Percentiles rank a stretch among this genome's conserved stretches.
Conservation (phyloP, 2,329 filamentous ascomycete genomes). For the Epichloe scottii region DNA sequence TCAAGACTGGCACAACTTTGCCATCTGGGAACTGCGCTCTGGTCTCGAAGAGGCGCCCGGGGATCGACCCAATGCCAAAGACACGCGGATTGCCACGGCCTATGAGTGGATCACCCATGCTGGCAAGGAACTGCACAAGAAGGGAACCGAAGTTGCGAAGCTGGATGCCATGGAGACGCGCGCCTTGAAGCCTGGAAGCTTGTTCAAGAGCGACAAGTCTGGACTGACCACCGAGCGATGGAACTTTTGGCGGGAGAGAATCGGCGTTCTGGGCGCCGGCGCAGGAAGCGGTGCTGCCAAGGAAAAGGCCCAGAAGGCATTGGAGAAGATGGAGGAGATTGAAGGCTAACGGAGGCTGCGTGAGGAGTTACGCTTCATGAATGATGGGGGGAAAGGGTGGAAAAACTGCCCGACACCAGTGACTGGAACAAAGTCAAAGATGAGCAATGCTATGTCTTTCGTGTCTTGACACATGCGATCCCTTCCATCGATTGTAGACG, state of each 20-base stretch:
- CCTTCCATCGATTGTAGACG: neutral
- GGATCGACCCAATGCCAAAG: conserved; percentile 7
- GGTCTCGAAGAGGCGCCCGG: conserved; percentile 16
- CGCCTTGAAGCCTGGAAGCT: conserved; percentile 11
- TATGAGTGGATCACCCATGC: conserved; percentile 20
- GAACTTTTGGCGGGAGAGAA: conserved; percentile 18
- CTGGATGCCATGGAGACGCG: conserved; percentile 12
- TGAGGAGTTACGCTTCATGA: neutral
- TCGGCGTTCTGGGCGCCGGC: conserved; percentile 11
- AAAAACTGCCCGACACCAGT: neutral
- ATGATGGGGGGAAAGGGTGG: neutral
- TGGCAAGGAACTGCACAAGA: conserved; percentile 13
- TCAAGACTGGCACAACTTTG: conserved; percentile 15
- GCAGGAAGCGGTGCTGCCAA: conserved; percentile 11
- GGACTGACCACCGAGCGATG: conserved; percentile 17
- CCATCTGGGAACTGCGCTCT: conserved; percentile 18
- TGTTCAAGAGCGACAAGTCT: conserved; percentile 10
- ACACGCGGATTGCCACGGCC: conserved; percentile 12
- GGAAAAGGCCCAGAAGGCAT: conserved; percentile 10
- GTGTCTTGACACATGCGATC: neutral
- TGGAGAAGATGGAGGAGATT: conserved; percentile 12
- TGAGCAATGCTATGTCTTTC: neutral
- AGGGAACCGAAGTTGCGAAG: conserved; percentile 6
- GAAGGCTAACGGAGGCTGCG: conserved; percentile 3
- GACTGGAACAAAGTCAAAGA: neutral